Conservation (phyloP, 2,329 filamentous ascomycete species). For the Ophiostoma sp. region DNA sequence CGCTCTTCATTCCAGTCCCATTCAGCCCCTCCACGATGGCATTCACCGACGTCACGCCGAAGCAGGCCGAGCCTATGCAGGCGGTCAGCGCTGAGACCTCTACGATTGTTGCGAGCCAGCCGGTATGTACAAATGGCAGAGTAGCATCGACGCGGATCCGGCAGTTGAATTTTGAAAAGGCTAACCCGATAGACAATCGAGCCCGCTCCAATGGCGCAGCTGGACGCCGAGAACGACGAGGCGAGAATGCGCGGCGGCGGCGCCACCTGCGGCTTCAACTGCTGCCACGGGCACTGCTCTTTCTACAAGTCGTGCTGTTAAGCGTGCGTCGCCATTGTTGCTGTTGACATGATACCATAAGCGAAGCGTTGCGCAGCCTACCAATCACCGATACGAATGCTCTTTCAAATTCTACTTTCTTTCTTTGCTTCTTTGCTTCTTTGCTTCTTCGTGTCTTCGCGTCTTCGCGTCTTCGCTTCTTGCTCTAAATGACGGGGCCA, state of each 20-base stretch:
- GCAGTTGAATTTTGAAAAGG: no score
- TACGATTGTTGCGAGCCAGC: background rate
- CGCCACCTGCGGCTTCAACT: slow-evolving; percentile 3
- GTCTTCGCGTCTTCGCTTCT: background rate
- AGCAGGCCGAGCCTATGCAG: slow-evolving; percentile 10
- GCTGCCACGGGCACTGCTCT: slow-evolving; percentile 14
- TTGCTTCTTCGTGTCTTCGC: background rate
- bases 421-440: background rate
- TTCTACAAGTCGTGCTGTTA: slow-evolving; percentile 13
- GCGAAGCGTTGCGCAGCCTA: no score
- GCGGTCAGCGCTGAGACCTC: background rate
- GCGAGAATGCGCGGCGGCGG: slow-evolving; percentile 7
- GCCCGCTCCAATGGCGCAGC: background rate
- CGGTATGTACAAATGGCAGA: background rate
- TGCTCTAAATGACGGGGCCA: no score
- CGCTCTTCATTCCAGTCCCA: background rate
- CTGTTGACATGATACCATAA: no score
- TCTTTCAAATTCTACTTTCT: background rate
- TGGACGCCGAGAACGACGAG: background rate
- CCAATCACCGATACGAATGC: background rate
- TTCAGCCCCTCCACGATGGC: background rate
- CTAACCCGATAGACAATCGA: background rate
- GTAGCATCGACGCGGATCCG: background rate
- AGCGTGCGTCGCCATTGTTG: background rate
- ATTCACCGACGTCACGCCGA: slow-evolving; percentile 7